These are phyloP conservation scores for Scutellaria minor DNA, from an alignment of 257 asterid genomes.

Conservation along the genomic window DNA sequence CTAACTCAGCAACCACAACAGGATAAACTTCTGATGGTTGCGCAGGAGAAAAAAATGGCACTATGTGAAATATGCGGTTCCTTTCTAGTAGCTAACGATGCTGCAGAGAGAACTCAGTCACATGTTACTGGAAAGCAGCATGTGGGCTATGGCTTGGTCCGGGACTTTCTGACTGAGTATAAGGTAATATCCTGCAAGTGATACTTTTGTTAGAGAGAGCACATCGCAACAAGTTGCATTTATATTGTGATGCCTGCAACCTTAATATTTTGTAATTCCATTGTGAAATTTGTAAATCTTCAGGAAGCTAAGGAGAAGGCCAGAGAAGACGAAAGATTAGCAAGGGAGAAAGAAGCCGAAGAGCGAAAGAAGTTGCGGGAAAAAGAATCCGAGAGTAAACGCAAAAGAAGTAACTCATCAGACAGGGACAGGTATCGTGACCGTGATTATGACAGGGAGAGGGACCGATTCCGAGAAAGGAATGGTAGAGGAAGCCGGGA, in stretches of 20 bases:
- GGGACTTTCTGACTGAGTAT: conserved; percentile 76
- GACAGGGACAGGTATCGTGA: conserved; percentile 78
- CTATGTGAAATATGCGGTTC: conserved; percentile 98
- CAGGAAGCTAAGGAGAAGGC: conserved; percentile 88
- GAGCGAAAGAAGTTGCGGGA: conserved; percentile 79
- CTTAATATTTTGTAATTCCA: conserved; percentile 28
- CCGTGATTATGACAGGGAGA: conserved; percentile 62
- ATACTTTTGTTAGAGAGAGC: conserved; percentile 13
- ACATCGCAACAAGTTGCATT: conserved; percentile 1
- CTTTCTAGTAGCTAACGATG: conserved; percentile 95
- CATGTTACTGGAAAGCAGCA: conserved; percentile 99
- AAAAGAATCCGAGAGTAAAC: conserved; percentile 66
- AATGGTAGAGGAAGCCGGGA: conserved; percentile 71
- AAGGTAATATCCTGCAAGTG: conserved; percentile 43
- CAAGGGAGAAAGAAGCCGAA: conserved; percentile 87
- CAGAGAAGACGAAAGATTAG: conserved; percentile 80
- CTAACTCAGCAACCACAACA: conserved; percentile 83
- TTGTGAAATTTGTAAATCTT: conserved; percentile 29
- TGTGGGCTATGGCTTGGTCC: conserved; percentile 91
- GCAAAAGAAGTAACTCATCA: conserved; percentile 65
- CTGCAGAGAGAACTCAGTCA: conserved; percentile 95
- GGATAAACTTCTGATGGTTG: conserved; percentile 75
- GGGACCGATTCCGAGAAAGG: conserved; percentile 55
- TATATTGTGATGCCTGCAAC: conserved; percentile 12
- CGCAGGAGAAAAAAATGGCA: conserved; percentile 98